phyloP scores from a whole-genome alignment of 176 grass and related monocot genomes.

The Pharus latifolius region DNA sequence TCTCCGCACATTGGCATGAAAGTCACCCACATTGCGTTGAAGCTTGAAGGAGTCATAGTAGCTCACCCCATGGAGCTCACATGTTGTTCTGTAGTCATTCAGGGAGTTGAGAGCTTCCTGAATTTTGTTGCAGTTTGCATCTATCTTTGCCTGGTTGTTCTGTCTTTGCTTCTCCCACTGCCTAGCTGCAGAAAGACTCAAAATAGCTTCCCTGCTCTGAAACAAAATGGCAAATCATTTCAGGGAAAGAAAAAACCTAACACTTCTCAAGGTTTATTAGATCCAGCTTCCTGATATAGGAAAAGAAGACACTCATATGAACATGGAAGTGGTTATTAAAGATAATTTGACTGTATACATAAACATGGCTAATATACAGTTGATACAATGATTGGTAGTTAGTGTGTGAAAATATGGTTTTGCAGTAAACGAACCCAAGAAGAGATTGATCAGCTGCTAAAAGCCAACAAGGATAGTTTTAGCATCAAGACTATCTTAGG shows the following conservation, averaged over 20 bases:
- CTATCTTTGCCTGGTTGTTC: slow-evolving; percentile 65
- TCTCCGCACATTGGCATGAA: slow-evolving; percentile 73
- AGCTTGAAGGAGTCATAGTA: slow-evolving; percentile 93
- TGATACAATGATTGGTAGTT: background rate
- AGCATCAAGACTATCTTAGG: background rate
- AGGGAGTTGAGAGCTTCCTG: slow-evolving; percentile 49
- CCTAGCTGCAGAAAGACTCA: slow-evolving; percentile 49
- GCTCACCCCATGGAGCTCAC: slow-evolving; percentile 42
- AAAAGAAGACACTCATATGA: background rate
- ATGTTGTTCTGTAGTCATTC: slow-evolving; percentile 51
- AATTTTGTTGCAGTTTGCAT: slow-evolving; percentile 68
- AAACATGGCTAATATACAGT: background rate
- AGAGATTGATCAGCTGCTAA: background rate
- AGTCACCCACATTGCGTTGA: slow-evolving; percentile 72
- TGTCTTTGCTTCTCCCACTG: slow-evolving; percentile 92
- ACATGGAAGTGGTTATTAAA: background rate
- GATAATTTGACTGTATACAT: background rate
- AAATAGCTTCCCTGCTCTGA: slow-evolving; percentile 72
- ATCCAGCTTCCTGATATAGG: too few species aligned
- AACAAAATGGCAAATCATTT: background rate
- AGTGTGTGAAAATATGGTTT: background rate
- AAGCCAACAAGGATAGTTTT: background rate
- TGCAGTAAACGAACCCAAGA: background rate
- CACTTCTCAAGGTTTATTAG: background rate
- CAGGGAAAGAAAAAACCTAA: background rate